phyloP scores from a whole-genome alignment of 1,284 basidiomycete species.

The Rhodotorula sp. region DNA sequence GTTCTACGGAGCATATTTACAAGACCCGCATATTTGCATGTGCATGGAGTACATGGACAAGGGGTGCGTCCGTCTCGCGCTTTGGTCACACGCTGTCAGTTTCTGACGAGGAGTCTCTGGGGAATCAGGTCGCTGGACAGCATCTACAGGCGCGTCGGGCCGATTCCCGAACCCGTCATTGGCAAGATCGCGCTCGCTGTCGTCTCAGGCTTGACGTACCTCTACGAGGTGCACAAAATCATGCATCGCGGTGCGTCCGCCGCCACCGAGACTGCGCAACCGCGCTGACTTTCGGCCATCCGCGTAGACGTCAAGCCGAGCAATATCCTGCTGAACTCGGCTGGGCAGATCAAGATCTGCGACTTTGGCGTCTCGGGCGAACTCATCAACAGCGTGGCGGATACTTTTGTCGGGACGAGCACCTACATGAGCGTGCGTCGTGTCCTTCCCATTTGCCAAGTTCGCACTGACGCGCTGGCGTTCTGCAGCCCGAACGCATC shows the following conservation, averaged over 20 bases:
- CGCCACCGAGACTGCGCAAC: too few species aligned
- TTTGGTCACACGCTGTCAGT: too few species aligned
- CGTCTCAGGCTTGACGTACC: slow-evolving; percentile 89
- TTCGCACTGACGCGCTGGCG: background rate
- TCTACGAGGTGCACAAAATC: slow-evolving; percentile 99
- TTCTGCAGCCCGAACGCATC: slow-evolving; percentile 85
- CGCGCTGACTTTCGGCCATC: background rate
- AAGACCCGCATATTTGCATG: slow-evolving; percentile 96
- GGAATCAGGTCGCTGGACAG: slow-evolving; percentile 64
- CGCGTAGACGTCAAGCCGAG: slow-evolving; percentile 92
- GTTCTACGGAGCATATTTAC: slow-evolving; percentile 93
- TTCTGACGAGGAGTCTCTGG: background rate
- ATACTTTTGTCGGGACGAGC: slow-evolving; percentile 97
- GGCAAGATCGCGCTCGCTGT: slow-evolving; percentile 87
- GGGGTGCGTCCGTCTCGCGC: slow-evolving; percentile 49
- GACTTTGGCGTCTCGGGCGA: slow-evolving; percentile 99
- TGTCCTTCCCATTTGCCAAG: slow-evolving; percentile 8
- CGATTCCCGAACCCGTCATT: slow-evolving; percentile 84
- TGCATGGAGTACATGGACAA: slow-evolving; percentile 97
- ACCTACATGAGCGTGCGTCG: slow-evolving; percentile 96
- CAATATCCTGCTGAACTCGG: slow-evolving; percentile 91
- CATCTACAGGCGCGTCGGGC: slow-evolving; percentile 89
- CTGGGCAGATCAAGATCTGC: slow-evolving; percentile 95
- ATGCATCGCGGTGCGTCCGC: slow-evolving; percentile 81
- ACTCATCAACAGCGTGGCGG: slow-evolving; percentile 96